Percentiles rank a stretch among this genome's conserved stretches.
phyloP scores from a whole-genome alignment of 345 rosid genomes.

The Eucalyptus leucophloia region DNA sequence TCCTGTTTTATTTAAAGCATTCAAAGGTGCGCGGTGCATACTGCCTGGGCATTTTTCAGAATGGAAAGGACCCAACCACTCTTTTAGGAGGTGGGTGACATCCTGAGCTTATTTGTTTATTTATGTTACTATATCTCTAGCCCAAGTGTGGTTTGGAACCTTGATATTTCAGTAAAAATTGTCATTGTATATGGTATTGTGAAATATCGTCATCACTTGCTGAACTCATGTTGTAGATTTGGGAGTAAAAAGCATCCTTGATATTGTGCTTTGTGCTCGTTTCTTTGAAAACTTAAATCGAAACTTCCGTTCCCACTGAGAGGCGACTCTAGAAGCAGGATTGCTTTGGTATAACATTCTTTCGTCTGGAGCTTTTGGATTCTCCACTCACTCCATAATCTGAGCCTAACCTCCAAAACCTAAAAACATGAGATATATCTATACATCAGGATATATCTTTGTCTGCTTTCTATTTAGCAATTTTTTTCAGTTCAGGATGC shows the following conservation, averaged over 20 bases:
- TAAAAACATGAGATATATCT: not conserved
- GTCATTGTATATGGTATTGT: not conserved
- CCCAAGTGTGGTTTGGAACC: not conserved
- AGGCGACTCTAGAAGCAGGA: not conserved
- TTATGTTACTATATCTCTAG: not conserved
- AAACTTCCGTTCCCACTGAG: not conserved
- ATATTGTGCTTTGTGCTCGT: not conserved
- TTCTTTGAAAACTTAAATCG: not conserved
- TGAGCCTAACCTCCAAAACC: not conserved
- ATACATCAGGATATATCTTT: not conserved
- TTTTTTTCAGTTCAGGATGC: not conserved
- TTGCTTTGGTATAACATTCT: not conserved
- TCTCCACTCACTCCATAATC: not conserved
- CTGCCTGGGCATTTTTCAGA: conserved; percentile 85
- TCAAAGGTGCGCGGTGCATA: conserved; percentile 66
- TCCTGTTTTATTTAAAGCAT: conserved; percentile 36
- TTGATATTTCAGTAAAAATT: not conserved
- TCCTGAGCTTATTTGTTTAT: not conserved
- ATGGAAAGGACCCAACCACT: conserved; percentile 80
- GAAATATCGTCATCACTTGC: not conserved
- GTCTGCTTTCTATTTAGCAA: not conserved
- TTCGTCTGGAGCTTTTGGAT: not conserved
- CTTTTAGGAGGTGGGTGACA: conserved; percentile 62
- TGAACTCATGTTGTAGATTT: not conserved
- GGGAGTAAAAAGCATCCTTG: not conserved